Conservation (phyloP, 83 land plant species). For the Diphasiastrum complanatum region DNA sequence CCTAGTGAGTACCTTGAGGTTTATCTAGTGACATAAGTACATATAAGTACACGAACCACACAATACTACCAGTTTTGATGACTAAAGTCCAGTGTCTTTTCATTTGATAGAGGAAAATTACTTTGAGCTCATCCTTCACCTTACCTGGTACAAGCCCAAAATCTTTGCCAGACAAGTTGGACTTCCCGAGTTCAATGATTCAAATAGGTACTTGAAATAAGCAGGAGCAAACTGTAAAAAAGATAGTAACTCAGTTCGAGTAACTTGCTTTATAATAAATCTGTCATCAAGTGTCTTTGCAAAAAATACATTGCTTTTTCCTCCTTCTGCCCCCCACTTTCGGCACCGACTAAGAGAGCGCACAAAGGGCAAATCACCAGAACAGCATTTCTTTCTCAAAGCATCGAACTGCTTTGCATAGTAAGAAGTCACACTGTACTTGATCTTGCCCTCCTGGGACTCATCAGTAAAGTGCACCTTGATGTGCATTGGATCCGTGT, state of each 20-base stretch:
- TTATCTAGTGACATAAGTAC: not conserved
- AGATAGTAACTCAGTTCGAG: constrained; percentile 10
- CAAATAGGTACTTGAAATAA: constrained; percentile 7
- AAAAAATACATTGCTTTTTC: constrained; percentile 12
- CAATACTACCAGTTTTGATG: too few relatives aligned
- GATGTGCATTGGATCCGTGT: too few relatives aligned
- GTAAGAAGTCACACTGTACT: constrained; percentile 8
- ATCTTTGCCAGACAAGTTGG: constrained; percentile 14
- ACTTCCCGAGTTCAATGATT: constrained; percentile 4
- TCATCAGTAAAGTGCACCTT: constrained; percentile 1
- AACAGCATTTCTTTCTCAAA: constrained; percentile 15
- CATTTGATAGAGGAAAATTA: too few relatives aligned
- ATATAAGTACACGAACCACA: too few relatives aligned
- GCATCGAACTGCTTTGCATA: constrained; percentile 15
- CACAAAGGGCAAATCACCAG: constrained; percentile 4
- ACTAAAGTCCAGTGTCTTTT: too few relatives aligned
- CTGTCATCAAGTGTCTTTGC: constrained; percentile 13
- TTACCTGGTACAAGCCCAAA: constrained; percentile 14
- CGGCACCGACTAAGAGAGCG: constrained; percentile 10
- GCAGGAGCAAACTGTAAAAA: constrained; percentile 11
- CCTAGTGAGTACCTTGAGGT: not conserved
- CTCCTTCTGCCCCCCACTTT: constrained; percentile 16
- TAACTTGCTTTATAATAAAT: constrained; percentile 12
- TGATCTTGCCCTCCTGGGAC: not conserved
- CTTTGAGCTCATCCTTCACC: too few relatives aligned